phyloP scores from a whole-genome alignment of 2,329 filamentous ascomycete species.

The Pleoardoris graminearum region DNA sequence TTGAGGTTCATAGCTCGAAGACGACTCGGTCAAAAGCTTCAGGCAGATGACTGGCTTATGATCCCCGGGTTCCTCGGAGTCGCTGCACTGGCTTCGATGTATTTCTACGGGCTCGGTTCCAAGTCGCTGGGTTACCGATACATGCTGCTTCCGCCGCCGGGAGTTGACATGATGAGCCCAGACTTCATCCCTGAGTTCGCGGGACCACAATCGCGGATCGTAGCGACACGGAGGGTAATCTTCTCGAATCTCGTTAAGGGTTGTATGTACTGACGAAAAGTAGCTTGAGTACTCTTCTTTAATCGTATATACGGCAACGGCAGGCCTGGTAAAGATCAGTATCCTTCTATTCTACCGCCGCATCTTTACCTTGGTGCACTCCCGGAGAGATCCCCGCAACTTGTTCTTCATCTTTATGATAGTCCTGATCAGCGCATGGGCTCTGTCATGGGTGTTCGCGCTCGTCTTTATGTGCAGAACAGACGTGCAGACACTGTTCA shows the following conservation, averaged over 20 bases:
- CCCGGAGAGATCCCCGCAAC: constrained; percentile 10
- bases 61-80: constrained; percentile 3
- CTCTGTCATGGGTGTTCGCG: constrained; percentile 6
- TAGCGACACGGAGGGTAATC: neutral
- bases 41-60: constrained; percentile 12
- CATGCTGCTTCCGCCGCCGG: neutral
- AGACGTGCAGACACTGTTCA: constrained; percentile 1
- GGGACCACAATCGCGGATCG: neutral
- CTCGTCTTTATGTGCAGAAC: constrained; percentile 17
- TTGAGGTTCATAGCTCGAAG: constrained; percentile 1
- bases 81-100: constrained; percentile 2
- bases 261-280: neutral
- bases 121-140: constrained; percentile 7
- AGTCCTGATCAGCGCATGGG: constrained; percentile 9
- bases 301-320: constrained; percentile 7
- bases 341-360: constrained; percentile 16
- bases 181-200: constrained; percentile 1
- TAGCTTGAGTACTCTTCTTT: constrained; percentile 15
- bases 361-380: constrained; percentile 10
- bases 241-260: too few species aligned
- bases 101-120: constrained; percentile 6
- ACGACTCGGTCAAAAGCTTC: neutral
- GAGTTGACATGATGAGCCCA: neutral
- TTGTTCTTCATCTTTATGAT: constrained; percentile 11
- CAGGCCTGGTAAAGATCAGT: constrained; percentile 13